Conservation (phyloP, 352 stramenopile genomes). For the Blastocystis sp. region DNA sequence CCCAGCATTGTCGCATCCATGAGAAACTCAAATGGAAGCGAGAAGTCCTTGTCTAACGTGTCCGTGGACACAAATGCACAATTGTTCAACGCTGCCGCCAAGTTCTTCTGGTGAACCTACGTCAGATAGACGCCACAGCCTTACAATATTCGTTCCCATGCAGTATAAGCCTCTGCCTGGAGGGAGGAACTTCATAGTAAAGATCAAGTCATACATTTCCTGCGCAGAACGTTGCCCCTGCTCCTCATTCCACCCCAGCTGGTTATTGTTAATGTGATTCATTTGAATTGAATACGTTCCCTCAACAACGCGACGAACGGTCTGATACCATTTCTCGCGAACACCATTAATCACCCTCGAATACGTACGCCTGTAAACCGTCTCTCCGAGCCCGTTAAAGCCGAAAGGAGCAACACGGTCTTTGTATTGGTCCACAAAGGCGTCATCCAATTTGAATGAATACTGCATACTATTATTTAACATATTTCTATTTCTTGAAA, state of each 20-base stretch:
- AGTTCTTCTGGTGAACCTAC: constrained; percentile 67
- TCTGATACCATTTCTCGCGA: constrained; percentile 81
- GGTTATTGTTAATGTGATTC: constrained; percentile 70
- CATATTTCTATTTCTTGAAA: neutral
- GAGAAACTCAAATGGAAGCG: constrained; percentile 82
- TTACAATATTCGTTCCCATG: constrained; percentile 83
- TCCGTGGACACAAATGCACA: constrained; percentile 82
- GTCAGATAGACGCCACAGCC: constrained; percentile 63
- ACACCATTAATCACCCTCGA: constrained; percentile 75
- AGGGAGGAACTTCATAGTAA: constrained; percentile 85
- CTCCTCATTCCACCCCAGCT: constrained; percentile 72
- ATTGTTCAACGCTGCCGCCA: constrained; percentile 84
- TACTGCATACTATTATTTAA: constrained; percentile 32
- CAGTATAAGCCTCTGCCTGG: constrained; percentile 82
- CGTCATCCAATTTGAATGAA: constrained; percentile 64
- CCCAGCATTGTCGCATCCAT: constrained; percentile 88
- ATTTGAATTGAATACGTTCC: constrained; percentile 86
- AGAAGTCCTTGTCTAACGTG: constrained; percentile 70
- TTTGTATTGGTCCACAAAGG: constrained; percentile 67
- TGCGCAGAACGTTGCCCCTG: constrained; percentile 69
- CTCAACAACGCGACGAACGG: constrained; percentile 83
- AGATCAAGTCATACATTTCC: constrained; percentile 84
- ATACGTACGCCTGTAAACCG: constrained; percentile 84
- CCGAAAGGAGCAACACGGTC: constrained; percentile 73
- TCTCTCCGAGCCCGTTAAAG: constrained; percentile 84